A percentile compares a stretch with the other conserved stretches of the same genome.
These are phyloP conservation scores for Leishmania aethiopica DNA, from an alignment of 208 protist species.

Conservation along the genomic window DNA sequence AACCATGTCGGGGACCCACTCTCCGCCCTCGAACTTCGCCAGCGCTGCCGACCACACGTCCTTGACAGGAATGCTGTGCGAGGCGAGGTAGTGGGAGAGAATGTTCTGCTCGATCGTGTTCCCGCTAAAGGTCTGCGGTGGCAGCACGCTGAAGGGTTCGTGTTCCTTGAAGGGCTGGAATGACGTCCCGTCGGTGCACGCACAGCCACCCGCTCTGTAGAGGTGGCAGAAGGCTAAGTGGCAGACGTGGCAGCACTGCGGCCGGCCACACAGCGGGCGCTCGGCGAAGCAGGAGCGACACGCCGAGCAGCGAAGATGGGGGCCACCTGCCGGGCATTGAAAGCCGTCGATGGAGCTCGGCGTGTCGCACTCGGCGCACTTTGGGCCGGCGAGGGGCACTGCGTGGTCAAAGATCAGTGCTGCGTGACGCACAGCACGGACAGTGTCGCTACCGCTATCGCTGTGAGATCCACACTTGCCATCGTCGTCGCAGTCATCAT, in stretches of 20 bases:
- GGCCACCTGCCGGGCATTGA: conserved; percentile 48
- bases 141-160: conserved; percentile 29
- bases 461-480: background rate
- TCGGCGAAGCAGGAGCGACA: conserved; percentile 68
- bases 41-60: conserved; percentile 59
- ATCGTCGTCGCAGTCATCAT: conserved; percentile 14
- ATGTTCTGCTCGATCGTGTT: conserved; percentile 80
- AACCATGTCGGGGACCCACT: conserved; percentile 69
- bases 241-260: conserved; percentile 86
- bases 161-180: conserved; percentile 33
- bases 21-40: conserved; percentile 35
- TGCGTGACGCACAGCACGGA: conserved; percentile 2
- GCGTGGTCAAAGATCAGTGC: conserved; percentile 6
- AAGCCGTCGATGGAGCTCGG: conserved; percentile 67
- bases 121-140: conserved; percentile 57
- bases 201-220: conserved; percentile 65
- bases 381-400: conserved; percentile 12
- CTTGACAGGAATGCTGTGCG: conserved; percentile 32
- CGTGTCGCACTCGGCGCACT: conserved; percentile 59
- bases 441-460: conserved; percentile 16
- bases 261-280: conserved; percentile 68
- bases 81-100: conserved; percentile 59
- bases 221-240: conserved; percentile 70
- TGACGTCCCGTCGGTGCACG: background rate
- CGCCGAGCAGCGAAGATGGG: conserved; percentile 54